These are phyloP conservation scores for Salix purpurea DNA, from an alignment of 345 rosid species.

Conservation along the genomic window DNA sequence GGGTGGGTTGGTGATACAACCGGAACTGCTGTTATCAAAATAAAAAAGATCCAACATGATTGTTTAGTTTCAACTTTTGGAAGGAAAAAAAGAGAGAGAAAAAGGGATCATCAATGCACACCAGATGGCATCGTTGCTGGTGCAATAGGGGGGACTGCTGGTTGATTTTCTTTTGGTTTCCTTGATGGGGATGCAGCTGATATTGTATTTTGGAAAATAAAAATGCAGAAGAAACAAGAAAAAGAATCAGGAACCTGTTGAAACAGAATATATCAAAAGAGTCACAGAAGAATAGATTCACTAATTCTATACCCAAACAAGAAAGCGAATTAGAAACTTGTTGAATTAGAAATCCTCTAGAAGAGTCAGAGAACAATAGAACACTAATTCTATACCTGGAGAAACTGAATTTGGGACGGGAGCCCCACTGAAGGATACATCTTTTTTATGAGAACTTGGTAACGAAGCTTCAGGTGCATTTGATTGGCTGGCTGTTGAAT, in stretches of 20 bases:
- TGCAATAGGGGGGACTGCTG: constrained; percentile 26
- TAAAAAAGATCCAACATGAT: neutral
- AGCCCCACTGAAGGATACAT: constrained; percentile 17
- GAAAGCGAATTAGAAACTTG: neutral
- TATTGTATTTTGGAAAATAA: constrained; percentile 1
- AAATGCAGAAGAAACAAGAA: constrained; percentile 1
- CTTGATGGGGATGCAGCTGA: constrained; percentile 45
- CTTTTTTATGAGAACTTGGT: constrained; percentile 14
- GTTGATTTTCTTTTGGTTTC: constrained; percentile 28
- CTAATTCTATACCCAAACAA: constrained; percentile 3
- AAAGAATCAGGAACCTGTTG: constrained; percentile 1
- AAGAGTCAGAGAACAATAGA: constrained; percentile 3
- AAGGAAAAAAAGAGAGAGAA: neutral
- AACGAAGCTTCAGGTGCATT: constrained; percentile 25
- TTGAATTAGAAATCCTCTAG: constrained; percentile 1
- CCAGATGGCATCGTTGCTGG: constrained; percentile 24
- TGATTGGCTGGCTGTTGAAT: constrained; percentile 14
- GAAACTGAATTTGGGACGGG: constrained; percentile 10
- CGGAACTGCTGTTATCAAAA: constrained; percentile 19
- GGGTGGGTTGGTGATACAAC: constrained; percentile 22
- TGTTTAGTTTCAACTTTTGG: neutral
- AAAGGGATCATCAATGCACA: neutral
- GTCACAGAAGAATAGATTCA: neutral
- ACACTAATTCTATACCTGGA: constrained; percentile 14
- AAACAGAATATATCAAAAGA: constrained; percentile 7